A percentile compares a stretch with the other conserved stretches of the same genome.
These are phyloP conservation scores for Achaetomium macrosporum DNA, from an alignment of 2,329 filamentous ascomycete species.

Conservation along the genomic window DNA sequence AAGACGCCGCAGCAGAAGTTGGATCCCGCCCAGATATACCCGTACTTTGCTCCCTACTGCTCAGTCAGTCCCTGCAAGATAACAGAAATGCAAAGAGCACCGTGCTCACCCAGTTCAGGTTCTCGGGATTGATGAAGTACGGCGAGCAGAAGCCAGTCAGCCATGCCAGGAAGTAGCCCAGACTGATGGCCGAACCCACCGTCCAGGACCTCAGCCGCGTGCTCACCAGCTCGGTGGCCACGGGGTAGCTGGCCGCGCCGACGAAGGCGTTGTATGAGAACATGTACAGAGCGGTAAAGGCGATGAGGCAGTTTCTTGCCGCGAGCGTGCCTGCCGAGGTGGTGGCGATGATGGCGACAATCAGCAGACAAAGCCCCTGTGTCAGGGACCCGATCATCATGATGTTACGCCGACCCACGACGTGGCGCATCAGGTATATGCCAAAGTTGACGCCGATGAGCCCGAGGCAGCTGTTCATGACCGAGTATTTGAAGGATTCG, in stretches of 20 bases:
- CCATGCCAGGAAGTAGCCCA: slow-evolving; percentile 44
- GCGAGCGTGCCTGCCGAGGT: slow-evolving; percentile 25
- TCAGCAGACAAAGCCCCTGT: slow-evolving; percentile 41
- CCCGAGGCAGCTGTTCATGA: slow-evolving; percentile 45
- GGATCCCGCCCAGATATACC: slow-evolving; percentile 38
- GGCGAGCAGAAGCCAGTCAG: slow-evolving; percentile 40
- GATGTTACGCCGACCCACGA: slow-evolving; percentile 41
- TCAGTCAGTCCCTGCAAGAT: too few species aligned
- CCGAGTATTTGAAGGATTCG: slow-evolving; percentile 43
- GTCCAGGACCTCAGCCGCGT: slow-evolving; percentile 41
- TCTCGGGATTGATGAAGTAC: slow-evolving; percentile 41
- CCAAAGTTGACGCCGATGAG: slow-evolving; percentile 44
- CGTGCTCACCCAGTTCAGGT: slow-evolving; percentile 34
- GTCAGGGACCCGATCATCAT: slow-evolving; percentile 41
- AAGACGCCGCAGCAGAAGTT: slow-evolving; percentile 29
- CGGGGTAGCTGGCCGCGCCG: slow-evolving; percentile 37
- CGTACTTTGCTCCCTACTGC: slow-evolving; percentile 36
- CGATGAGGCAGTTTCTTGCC: slow-evolving; percentile 31
- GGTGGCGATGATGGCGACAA: slow-evolving; percentile 35
- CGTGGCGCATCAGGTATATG: slow-evolving; percentile 42
- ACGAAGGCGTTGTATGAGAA: slow-evolving; percentile 36
- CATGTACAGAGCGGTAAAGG: slow-evolving; percentile 32
- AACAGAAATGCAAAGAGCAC: too few species aligned
- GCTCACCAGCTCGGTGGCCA: slow-evolving; percentile 39
- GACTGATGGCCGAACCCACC: slow-evolving; percentile 43